Evolutionary conservation across 495 filamentous ascomycete species (phyloP), one percentile per base, ranked within the genome.

Genomic region (Entonaema liquescens): DNA sequence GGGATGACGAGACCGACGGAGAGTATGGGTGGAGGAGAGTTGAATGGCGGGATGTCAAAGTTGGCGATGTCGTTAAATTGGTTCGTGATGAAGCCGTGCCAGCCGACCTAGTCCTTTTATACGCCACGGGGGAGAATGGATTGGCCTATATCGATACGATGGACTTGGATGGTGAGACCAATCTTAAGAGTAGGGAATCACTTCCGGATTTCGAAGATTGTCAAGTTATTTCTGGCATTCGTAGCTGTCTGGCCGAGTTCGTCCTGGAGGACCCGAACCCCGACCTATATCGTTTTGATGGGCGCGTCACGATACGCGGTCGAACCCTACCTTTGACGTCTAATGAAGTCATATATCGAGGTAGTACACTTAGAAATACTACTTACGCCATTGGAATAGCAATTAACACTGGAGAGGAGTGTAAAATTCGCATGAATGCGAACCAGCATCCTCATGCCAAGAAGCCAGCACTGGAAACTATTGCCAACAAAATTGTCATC

Each of bases 91-190:
- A 97, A 49, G 84, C 89, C 21, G 87, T 92, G 35, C 93, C 94
- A 2, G 94, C 94, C 12, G 94, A 97, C 76, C 80, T 96, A 53
- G 85, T 88, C 26, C 79, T 97, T 31, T 84, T 97, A 17, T 84
- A 91, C 71, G 91, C 93, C 0, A 86, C 85, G 23, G 91, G 92
- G 0, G 88, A 89, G n/a, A 91, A 93, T 64, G 90, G 89, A 2
- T 77, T 93, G 60, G 94, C 93, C 2, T 96, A 94, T 74, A 90
- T 96, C 62, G 94, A 97, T 78, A 97, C 94, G 0, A 97, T 97
- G 94, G 94, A 94, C 5, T 78, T 97, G n/a, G 94, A 97, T 68
- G 94, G 94, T 17, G 94, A 97, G 79, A 97, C 93, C 0, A 97
- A 95, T 73, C 82, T 97, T 40, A 97, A 97, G 80, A 93, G 88